Conservation (phyloP, 202 grass and related monocot genomes). For the Musa balbisiana region DNA sequence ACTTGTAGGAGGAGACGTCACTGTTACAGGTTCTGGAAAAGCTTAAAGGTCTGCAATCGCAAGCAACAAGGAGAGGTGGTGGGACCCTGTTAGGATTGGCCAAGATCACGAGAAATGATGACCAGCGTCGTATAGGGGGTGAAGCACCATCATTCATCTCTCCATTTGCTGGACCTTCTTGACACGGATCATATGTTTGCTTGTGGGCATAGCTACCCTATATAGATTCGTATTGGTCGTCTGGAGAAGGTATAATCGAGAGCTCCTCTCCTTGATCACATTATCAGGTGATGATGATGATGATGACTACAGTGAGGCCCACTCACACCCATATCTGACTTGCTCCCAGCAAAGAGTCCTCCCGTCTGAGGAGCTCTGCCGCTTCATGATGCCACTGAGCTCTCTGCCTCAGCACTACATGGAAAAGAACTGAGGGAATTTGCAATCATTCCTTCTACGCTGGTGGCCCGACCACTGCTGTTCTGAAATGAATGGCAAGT, state of each 20-base stretch:
- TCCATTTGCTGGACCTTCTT: background rate
- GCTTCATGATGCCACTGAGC: background rate
- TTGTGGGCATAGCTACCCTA: too few relatives aligned
- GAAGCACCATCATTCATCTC: background rate
- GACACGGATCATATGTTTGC: too few relatives aligned
- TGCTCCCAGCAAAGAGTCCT: background rate
- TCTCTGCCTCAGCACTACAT: background rate
- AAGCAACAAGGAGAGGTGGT: too few relatives aligned
- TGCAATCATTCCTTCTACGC: background rate
- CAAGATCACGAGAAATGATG: background rate
- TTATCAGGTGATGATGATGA: background rate
- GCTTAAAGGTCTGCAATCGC: too few relatives aligned
- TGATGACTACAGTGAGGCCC: background rate
- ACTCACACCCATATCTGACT: background rate
- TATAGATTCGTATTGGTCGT: too few relatives aligned
- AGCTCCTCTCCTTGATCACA: too few relatives aligned
- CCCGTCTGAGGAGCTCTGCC: too few relatives aligned
- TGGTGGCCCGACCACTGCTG: too few relatives aligned
- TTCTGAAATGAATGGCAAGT: background rate
- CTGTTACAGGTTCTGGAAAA: too few relatives aligned
- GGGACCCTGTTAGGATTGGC: background rate
- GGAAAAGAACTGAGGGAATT: background rate
- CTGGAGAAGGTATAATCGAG: too few relatives aligned
- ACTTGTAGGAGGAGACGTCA: too few relatives aligned
- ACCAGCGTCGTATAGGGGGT: background rate